Percentiles rank a stretch among this genome's conserved stretches.
Evolutionary conservation across 352 stramenopile genomes (phyloP).

Genomic region (Salisapilia sapeloensis): DNA sequence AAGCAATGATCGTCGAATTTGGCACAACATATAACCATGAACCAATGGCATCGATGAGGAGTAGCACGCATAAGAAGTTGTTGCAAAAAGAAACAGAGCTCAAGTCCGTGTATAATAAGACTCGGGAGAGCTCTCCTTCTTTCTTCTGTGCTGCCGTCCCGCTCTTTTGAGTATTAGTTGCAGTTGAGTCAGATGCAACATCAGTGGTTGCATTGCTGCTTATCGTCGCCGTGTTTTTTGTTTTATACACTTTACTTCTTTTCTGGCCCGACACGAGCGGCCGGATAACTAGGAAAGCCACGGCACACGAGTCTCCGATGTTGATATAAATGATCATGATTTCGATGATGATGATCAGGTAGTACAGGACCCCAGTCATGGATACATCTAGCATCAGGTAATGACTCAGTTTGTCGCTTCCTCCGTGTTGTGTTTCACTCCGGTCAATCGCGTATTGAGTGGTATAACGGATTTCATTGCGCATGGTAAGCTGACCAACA

Average conservation of each 20-base stretch:
- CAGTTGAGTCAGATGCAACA: too few relatives aligned
- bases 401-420: conserved; percentile 1
- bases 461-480: conserved; percentile 1
- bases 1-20: conserved; percentile 9
- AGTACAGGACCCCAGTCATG: conserved; percentile 8
- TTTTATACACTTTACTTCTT: too few relatives aligned
- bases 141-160: too few relatives aligned
- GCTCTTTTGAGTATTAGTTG: too few relatives aligned
- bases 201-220: too few relatives aligned
- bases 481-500: conserved; percentile 5
- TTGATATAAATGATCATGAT: conserved; percentile 8
- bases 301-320: conserved; percentile 4
- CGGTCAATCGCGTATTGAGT: too few relatives aligned
- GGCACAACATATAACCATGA: conserved; percentile 9
- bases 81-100: conserved; percentile 8
- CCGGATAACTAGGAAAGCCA: conserved; percentile 6
- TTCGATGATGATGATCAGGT: conserved; percentile 6
- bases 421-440: conserved; percentile 6
- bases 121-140: conserved; percentile 4
- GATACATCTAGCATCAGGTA: conserved; percentile 4
- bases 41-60: conserved; percentile 5
- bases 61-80: conserved; percentile 3
- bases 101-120: conserved; percentile 11
- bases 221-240: too few relatives aligned
- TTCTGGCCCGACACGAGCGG: too few relatives aligned